These are phyloP conservation scores for Monascus purpureus DNA, from an alignment of 495 filamentous ascomycete genomes.

Conservation along the genomic window DNA sequence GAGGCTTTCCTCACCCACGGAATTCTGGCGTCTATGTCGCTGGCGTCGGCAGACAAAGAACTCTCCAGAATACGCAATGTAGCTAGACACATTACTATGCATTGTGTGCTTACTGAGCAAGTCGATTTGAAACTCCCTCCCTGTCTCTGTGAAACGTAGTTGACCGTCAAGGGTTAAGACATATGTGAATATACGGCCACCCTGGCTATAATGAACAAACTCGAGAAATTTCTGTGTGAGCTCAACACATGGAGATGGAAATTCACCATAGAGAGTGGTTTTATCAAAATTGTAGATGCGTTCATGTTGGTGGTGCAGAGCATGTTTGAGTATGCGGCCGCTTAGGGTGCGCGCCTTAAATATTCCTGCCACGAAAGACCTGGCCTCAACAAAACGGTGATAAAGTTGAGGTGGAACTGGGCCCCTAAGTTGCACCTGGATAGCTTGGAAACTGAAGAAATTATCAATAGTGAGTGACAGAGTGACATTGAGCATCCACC, in stretches of 20 bases:
- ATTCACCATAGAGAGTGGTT: conserved; percentile 52
- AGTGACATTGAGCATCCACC: too few species aligned
- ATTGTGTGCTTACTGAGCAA: conserved; percentile 87
- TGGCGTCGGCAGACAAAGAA: conserved; percentile 73
- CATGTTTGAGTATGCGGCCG: conserved; percentile 66
- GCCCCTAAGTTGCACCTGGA: conserved; percentile 75
- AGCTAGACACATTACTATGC: conserved; percentile 80
- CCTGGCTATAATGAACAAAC: conserved; percentile 73
- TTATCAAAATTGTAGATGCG: conserved; percentile 80
- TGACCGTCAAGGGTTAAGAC: conserved; percentile 77
- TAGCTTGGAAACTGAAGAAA: conserved; percentile 73
- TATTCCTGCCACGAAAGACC: conserved; percentile 78
- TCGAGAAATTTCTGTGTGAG: conserved; percentile 69
- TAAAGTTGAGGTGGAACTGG: conserved; percentile 69
- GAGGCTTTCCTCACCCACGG: conserved; percentile 5
- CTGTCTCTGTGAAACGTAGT: conserved; percentile 85
- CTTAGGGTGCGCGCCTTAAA: conserved; percentile 63
- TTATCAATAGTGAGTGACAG: too few species aligned
- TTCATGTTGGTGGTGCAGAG: conserved; percentile 77
- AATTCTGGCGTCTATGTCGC: conserved; percentile 19
- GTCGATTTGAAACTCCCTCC: conserved; percentile 88
- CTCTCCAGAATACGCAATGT: conserved; percentile 83
- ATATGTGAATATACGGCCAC: conserved; percentile 81
- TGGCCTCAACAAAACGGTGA: conserved; percentile 86
- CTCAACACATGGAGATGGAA: conserved; percentile 40